A percentile compares a stretch with the other conserved stretches of the same genome.
phyloP scores from a whole-genome alignment of 805 yeast species.

The Metschnikowia aberdeeniae region DNA sequence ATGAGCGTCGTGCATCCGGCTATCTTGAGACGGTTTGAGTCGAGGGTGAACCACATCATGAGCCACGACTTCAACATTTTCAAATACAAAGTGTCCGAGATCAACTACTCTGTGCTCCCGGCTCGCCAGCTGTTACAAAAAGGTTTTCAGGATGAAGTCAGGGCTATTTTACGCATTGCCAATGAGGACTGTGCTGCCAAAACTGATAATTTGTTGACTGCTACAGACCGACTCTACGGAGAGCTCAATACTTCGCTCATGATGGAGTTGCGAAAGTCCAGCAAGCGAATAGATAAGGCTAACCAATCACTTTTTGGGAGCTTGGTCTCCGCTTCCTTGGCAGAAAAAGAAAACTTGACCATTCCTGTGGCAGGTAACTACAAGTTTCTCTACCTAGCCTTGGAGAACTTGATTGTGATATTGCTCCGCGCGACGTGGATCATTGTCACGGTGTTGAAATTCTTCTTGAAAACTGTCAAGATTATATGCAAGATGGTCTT shows the following conservation, averaged over 20 bases:
- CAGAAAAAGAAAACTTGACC: constrained; percentile 19
- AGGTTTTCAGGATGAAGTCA: constrained; percentile 32
- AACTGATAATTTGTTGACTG: constrained; percentile 57
- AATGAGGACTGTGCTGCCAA: constrained; percentile 46
- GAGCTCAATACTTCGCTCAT: constrained; percentile 71
- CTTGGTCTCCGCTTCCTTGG: constrained; percentile 11
- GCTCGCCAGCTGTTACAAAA: constrained; percentile 30
- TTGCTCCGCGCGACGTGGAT: constrained; percentile 55
- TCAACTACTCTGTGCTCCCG: constrained; percentile 33
- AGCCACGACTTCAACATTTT: constrained; percentile 6
- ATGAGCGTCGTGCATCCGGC: constrained; percentile 10
- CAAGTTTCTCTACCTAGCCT: constrained; percentile 36
- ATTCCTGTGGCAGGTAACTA: constrained; percentile 30
- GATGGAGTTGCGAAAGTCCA: constrained; percentile 52
- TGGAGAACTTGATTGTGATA: constrained; percentile 53
- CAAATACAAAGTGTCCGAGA: constrained; percentile 16
- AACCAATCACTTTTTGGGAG: constrained; percentile 31
- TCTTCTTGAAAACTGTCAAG: constrained; percentile 22
- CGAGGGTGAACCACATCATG: constrained; percentile 5
- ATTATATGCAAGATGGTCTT: constrained; percentile 10
- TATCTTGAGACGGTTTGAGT: constrained; percentile 4
- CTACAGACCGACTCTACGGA: constrained; percentile 65
- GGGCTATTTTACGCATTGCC: constrained; percentile 31
- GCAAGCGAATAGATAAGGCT: constrained; percentile 45
- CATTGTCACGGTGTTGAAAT: constrained; percentile 45